These are phyloP conservation scores for Arabis hirsuta DNA, from an alignment of 345 rosid species.

Conservation along the genomic window DNA sequence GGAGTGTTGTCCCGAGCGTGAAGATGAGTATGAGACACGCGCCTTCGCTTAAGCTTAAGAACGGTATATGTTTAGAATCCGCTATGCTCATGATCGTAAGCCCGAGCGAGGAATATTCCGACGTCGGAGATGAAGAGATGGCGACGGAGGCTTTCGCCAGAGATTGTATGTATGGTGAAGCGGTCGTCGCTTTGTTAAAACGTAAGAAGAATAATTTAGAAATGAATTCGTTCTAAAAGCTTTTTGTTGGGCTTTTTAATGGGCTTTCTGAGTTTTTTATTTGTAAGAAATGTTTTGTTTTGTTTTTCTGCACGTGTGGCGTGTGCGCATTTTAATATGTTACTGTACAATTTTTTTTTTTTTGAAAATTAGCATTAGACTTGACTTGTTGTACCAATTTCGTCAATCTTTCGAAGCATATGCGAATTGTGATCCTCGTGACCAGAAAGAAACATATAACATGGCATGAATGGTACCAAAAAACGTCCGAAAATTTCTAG, in stretches of 20 bases:
- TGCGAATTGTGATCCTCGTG: slow-evolving; percentile 16
- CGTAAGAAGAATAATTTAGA: slow-evolving; percentile 11
- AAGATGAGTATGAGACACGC: slow-evolving; percentile 47
- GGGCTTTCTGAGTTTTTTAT: background rate
- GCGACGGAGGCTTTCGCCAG: slow-evolving; percentile 45
- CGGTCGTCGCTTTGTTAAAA: slow-evolving; percentile 42
- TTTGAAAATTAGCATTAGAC: background rate
- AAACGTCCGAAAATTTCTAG: too few relatives aligned
- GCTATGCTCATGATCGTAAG: slow-evolving; percentile 40
- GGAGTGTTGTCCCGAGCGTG: slow-evolving; percentile 44
- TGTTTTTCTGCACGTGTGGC: slow-evolving; percentile 23
- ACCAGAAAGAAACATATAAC: background rate
- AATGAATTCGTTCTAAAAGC: slow-evolving; percentile 28
- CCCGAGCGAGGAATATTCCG: slow-evolving; percentile 2
- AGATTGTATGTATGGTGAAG: slow-evolving; percentile 41
- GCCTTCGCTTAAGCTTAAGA: slow-evolving; percentile 37
- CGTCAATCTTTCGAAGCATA: slow-evolving; percentile 19
- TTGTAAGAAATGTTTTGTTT: slow-evolving; percentile 9
- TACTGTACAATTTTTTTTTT: slow-evolving; percentile 8
- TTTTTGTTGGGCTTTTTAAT: slow-evolving; percentile 14
- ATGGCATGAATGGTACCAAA: slow-evolving; percentile 19
- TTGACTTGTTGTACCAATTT: background rate
- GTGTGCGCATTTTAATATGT: slow-evolving; percentile 8
- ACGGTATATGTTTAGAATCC: slow-evolving; percentile 35
- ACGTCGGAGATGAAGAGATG: slow-evolving; percentile 37